Conservation (phyloP, 1,284 basidiomycete species). For the Marasmius sp. region DNA sequence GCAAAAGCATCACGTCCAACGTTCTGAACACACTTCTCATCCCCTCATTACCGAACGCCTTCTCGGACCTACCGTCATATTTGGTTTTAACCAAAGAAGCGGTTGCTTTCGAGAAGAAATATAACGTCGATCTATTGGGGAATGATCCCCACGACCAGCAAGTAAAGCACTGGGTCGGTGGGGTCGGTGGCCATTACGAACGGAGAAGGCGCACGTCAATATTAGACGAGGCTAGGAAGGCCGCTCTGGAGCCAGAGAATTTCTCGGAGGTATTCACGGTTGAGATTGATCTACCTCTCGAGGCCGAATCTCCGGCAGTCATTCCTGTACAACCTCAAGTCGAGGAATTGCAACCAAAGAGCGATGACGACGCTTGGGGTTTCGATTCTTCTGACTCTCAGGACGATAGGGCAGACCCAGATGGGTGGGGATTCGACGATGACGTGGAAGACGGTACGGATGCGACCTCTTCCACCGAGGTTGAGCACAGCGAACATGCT, state of each 20-base stretch:
- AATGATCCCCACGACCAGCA: constrained; percentile 48
- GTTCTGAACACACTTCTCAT: constrained; percentile 67
- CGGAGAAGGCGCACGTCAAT: constrained; percentile 63
- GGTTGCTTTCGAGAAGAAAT: constrained; percentile 61
- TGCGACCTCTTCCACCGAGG: constrained; percentile 11
- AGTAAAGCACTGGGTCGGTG: constrained; percentile 62
- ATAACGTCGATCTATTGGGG: constrained; percentile 49
- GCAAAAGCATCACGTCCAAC: constrained; percentile 55
- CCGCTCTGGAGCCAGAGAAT: constrained; percentile 41
- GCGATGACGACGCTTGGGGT: constrained; percentile 25
- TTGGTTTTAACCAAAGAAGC: constrained; percentile 54
- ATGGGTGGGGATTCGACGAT: constrained; percentile 38
- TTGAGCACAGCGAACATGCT: constrained; percentile 19
- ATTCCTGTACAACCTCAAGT: constrained; percentile 33
- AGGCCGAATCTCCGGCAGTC: constrained; percentile 23
- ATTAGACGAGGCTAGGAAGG: constrained; percentile 53
- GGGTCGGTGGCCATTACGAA: constrained; percentile 71
- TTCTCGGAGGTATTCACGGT: constrained; percentile 35
- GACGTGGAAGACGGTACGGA: constrained; percentile 13
- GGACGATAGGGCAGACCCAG: constrained; percentile 42
- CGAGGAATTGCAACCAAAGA: constrained; percentile 4
- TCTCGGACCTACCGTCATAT: constrained; percentile 58
- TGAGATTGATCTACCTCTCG: constrained; percentile 34
- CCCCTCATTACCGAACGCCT: constrained; percentile 64
- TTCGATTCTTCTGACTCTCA: constrained; percentile 23